Percentiles rank a stretch among this genome's conserved stretches.
Conservation (phyloP, 306 rosid species). For the Pueraria montana region DNA sequence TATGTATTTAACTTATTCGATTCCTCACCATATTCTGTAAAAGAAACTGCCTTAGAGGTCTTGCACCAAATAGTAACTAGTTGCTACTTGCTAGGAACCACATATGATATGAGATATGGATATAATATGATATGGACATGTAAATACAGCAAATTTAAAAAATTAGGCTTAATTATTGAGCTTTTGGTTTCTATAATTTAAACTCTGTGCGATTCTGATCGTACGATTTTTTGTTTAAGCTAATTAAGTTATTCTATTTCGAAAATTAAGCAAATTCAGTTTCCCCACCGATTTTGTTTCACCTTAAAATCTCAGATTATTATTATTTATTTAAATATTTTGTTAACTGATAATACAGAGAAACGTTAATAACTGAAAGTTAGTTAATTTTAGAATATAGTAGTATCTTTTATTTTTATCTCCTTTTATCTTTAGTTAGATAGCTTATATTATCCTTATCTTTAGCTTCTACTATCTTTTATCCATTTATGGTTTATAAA, state of each 20-base stretch:
- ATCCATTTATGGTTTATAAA: too few relatives aligned
- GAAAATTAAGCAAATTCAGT: background rate
- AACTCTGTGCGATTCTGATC: background rate
- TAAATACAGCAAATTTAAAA: background rate
- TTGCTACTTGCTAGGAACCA: background rate
- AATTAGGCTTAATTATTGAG: background rate
- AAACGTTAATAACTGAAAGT: too few relatives aligned
- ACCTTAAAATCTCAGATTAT: background rate
- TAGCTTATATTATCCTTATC: too few relatives aligned
- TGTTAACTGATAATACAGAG: too few relatives aligned
- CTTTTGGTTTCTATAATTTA: background rate
- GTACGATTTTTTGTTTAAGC: background rate
- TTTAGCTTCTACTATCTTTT: too few relatives aligned
- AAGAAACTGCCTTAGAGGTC: conserved; percentile 15
- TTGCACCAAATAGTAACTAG: conserved; percentile 16
- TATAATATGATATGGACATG: background rate
- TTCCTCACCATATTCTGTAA: conserved; percentile 6
- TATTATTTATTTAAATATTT: background rate
- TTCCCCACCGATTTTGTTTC: background rate
- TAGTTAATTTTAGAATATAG: too few relatives aligned
- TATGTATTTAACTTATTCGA: background rate
- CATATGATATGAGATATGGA: background rate
- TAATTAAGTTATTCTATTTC: background rate
- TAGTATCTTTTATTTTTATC: too few relatives aligned
- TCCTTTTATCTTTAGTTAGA: too few relatives aligned